Evolutionary conservation across 1,139 yeast species (phyloP).

Genomic region (Protomyces gravidus): DNA sequence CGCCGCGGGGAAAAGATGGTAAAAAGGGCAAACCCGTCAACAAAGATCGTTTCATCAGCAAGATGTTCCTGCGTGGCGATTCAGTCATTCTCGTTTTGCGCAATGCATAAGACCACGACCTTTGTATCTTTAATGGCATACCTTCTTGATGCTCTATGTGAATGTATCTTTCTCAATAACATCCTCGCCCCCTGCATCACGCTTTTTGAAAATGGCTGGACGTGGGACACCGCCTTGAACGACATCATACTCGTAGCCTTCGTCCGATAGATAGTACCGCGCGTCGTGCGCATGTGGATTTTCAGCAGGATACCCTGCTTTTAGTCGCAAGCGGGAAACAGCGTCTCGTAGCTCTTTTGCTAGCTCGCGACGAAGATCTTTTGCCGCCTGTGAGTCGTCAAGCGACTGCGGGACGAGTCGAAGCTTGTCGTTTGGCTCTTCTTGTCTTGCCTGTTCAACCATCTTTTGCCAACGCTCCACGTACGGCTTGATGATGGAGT

Average conservation of each 20-base stretch:
- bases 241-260: slow-evolving; percentile 24
- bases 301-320: slow-evolving; percentile 54
- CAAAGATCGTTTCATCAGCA: slow-evolving; percentile 80
- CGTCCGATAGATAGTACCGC: slow-evolving; percentile 17
- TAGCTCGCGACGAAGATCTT: slow-evolving; percentile 59
- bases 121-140: background rate
- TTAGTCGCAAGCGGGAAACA: slow-evolving; percentile 57
- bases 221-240: slow-evolving; percentile 18
- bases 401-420: slow-evolving; percentile 48
- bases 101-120: slow-evolving; percentile 34
- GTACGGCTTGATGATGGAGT: slow-evolving; percentile 46
- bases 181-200: background rate
- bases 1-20: slow-evolving; percentile 59
- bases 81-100: slow-evolving; percentile 81
- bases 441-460: slow-evolving; percentile 61
- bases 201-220: slow-evolving; percentile 23
- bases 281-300: slow-evolving; percentile 38
- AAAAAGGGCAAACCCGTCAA: slow-evolving; percentile 65
- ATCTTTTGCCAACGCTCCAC: slow-evolving; percentile 42
- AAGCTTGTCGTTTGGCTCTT: slow-evolving; percentile 1
- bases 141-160: background rate
- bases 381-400: slow-evolving; percentile 60
- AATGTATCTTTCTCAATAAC: slow-evolving; percentile 19
- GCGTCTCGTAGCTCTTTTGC: slow-evolving; percentile 65
- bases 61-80: slow-evolving; percentile 91